Evolutionary conservation across 116 monocot species (phyloP).

Genomic region (Phalaenopsis hybrid): DNA sequence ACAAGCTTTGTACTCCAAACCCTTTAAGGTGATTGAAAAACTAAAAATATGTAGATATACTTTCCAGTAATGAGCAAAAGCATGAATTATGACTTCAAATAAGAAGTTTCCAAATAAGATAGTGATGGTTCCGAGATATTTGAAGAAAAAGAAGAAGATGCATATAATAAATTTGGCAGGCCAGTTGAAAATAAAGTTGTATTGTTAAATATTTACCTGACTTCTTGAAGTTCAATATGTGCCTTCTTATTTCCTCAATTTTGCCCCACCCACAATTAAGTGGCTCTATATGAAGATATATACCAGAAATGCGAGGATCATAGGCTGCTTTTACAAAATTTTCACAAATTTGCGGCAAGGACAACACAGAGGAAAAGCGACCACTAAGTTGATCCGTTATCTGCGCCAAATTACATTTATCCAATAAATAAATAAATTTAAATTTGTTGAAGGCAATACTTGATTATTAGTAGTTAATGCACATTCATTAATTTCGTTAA

Average conservation of each 20-base stretch:
- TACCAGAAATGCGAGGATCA: constrained; percentile 89
- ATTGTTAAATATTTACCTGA: constrained; percentile 41
- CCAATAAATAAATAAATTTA: constrained; percentile 5
- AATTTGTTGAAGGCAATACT: background rate
- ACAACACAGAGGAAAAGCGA: constrained; percentile 62
- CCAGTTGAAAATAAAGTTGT: background rate
- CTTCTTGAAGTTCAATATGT: constrained; percentile 81
- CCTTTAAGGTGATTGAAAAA: too few relatives aligned
- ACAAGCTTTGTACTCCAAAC: too few relatives aligned
- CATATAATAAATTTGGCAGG: background rate
- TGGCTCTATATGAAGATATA: constrained; percentile 91
- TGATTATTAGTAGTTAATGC: background rate
- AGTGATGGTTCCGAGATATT: background rate
- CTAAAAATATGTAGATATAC: too few relatives aligned
- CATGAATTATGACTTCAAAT: background rate
- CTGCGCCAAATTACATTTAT: constrained; percentile 24
- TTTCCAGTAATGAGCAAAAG: background rate
- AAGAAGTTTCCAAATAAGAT: background rate
- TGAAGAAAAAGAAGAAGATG: background rate
- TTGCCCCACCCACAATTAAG: constrained; percentile 95
- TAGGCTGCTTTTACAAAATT: constrained; percentile 84
- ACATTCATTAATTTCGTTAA: background rate
- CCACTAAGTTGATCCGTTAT: constrained; percentile 70
- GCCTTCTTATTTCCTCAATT: constrained; percentile 88
- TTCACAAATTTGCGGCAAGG: constrained; percentile 91